Evolutionary conservation across 2,329 filamentous ascomycete species (phyloP), one percentile per base, ranked within the genome.

Genomic region (Sporothrix sp.): DNA sequence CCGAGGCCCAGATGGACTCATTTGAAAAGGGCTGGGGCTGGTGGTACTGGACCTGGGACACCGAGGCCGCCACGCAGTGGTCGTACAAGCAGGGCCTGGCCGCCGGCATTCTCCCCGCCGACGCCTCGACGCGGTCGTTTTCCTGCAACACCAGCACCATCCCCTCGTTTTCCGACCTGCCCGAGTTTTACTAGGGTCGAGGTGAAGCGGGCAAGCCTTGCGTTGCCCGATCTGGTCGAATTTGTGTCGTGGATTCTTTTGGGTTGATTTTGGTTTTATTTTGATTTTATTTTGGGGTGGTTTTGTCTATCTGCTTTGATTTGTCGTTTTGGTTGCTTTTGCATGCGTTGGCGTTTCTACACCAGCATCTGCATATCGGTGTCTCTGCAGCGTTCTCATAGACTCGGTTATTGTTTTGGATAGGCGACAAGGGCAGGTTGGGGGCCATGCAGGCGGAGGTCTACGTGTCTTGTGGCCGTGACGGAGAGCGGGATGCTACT

Each of bases 11-110:
- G 71, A 98, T 98, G 87, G 76, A 84, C 59, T 87, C 83, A 53
- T 98, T 97, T 62, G 91, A 97, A 67, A 82, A 84, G 56, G 88
- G 87, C 6, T 93, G 86, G 84, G 93, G 93, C 44, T 98, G 93
- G 93, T 96, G 95, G 70, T 98, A 98, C 69, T 98, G 93, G 93
- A 97, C 90, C 30, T 65, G 93, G 91, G 80, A 89, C 68, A 95
- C 91, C 27, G 91, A 97, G 71, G 36, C 50, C 8, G 56, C 56
- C 11, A 37, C 55, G 35, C 88, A 96, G 69, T 98, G 93, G 93
- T 95, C 89, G 65, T 95, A 93, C 71, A 82, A 90, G 67, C 74
- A 81, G 56, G 90, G 88, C 0, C 71, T 90, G 56, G 76, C 76
- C 48, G 85, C 85, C 2, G 87, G 87, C 0, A 87, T 91, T 43